Evolutionary conservation across 208 protist genomes (phyloP), one percentile per base, ranked within the genome.

Genomic region (Leishmania turanica): DNA sequence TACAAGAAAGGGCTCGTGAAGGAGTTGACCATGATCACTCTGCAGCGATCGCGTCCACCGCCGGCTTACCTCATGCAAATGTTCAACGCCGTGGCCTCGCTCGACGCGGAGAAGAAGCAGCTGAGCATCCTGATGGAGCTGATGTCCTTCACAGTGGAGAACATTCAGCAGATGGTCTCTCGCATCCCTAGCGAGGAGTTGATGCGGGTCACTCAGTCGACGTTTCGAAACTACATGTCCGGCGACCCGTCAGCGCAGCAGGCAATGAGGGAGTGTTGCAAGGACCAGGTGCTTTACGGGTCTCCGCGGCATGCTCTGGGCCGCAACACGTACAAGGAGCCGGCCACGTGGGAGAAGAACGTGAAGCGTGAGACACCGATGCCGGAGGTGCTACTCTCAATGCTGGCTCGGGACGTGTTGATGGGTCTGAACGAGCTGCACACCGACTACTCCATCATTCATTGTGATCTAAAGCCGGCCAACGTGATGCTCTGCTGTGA

Each of bases 381-480:
- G 21, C 99, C 99, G 13, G 99, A 99, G 82, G 99, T 99, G 96
- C 98, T 99, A 69, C 92, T 99, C 24, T 99, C 99, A 74, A 99
- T 99, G 86, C 95, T 99, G 78, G 99, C 99, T 78, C 90, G 99
- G 47, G 99, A 99, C 78, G 90, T 97, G 34, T 84, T 97, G 27
- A 74, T 81, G 19, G 94, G 94, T 9, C 87, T 98, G n/a, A 73
- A 88, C 37, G 93, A 97, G 80, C 86, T 98, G n/a, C 96, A 98
- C 88, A 82, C 88, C 0, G 86, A 95, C 75, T 96, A 95, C 80
- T 68, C 81, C 34, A 94, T 99, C 80, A 94, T 99, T 13, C 99
- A 99, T 88, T 99, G 98, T 78, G 99, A 99, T 85, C 75, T 99
- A 27, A 99, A 99, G 87, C 99, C 98, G 0, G 98, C 98, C 73